phyloP scores from a whole-genome alignment of 2,329 filamentous ascomycete species.

The Rhytidhysteron rufulum region DNA sequence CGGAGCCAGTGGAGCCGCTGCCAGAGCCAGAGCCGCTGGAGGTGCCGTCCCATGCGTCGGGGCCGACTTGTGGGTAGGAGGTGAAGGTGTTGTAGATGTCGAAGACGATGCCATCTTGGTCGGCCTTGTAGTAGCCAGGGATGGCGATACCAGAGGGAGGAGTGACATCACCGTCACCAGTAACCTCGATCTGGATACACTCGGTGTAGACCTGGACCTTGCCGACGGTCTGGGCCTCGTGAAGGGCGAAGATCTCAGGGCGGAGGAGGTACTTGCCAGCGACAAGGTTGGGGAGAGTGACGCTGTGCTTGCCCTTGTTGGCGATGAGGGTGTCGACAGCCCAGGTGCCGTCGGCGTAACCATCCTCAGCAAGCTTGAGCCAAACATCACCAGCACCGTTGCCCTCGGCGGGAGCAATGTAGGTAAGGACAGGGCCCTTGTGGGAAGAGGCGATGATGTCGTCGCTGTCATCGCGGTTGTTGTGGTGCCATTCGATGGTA shows the following conservation, averaged over 20 bases:
- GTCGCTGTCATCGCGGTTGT: conserved; percentile 41
- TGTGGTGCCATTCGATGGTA: conserved; percentile 49
- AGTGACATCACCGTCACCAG: conserved; percentile 20
- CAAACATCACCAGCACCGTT: conserved; percentile 51
- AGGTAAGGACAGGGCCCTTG: conserved; percentile 52
- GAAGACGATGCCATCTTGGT: conserved; percentile 39
- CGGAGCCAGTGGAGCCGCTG: conserved; percentile 8
- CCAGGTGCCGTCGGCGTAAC: conserved; percentile 33
- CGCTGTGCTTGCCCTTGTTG: conserved; percentile 41
- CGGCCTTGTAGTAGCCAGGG: conserved; percentile 38
- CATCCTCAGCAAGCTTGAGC: conserved; percentile 46
- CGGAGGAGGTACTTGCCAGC: conserved; percentile 42
- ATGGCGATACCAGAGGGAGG: conserved; percentile 45
- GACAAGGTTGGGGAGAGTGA: conserved; percentile 39
- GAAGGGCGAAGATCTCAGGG: conserved; percentile 44
- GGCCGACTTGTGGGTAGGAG: conserved; percentile 43
- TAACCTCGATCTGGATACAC: conserved; percentile 41
- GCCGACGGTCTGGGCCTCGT: conserved; percentile 33
- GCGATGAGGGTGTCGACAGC: conserved; percentile 39
- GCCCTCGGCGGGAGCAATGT: conserved; percentile 44
- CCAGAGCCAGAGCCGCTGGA: conserved; percentile 12
- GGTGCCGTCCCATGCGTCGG: conserved; percentile 34
- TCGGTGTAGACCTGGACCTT: conserved; percentile 45
- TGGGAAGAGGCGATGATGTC: conserved; percentile 54
- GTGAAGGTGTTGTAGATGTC: conserved; percentile 35